These are phyloP conservation scores for Amanita phalloides DNA, from an alignment of 768 basidiomycete species.

Conservation along the genomic window DNA sequence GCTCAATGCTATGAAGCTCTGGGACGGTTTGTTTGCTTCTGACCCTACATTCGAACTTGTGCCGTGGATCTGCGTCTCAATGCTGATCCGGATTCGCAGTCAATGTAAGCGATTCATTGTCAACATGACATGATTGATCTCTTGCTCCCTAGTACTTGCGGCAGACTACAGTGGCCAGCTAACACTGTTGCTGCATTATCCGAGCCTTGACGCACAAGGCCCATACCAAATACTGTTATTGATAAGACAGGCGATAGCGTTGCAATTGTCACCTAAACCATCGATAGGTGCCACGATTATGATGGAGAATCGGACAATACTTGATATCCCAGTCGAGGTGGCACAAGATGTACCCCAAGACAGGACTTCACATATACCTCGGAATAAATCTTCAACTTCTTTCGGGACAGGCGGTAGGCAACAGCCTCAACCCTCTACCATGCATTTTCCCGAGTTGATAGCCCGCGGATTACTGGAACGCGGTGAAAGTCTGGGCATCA, in stretches of 20 bases:
- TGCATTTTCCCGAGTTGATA: slow-evolving; percentile 62
- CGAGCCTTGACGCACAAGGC: slow-evolving; percentile 21
- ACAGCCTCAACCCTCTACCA: slow-evolving; percentile 28
- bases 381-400: slow-evolving; percentile 11
- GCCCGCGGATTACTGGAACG: slow-evolving; percentile 64
- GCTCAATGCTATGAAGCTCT: slow-evolving; percentile 73
- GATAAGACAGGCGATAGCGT: slow-evolving; percentile 70
- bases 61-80: slow-evolving; percentile 85
- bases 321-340: slow-evolving; percentile 64
- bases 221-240: slow-evolving; percentile 43
- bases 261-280: slow-evolving; percentile 67
- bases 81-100: slow-evolving; percentile 91
- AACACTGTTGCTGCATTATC: slow-evolving; percentile 80
- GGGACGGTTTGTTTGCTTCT: slow-evolving; percentile 92
- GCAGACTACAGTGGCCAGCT: slow-evolving; percentile 83
- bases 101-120: slow-evolving; percentile 40
- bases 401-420: slow-evolving; percentile 15
- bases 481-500: slow-evolving; percentile 75
- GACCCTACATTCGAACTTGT: slow-evolving; percentile 71
- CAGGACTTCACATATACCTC: slow-evolving; percentile 2
- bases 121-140: slow-evolving; percentile 8
- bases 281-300: slow-evolving; percentile 69
- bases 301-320: slow-evolving; percentile 70
- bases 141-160: slow-evolving; percentile 54
- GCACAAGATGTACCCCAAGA: slow-evolving; percentile 22